Evolutionary conservation across 2,329 filamentous ascomycete genomes (phyloP).

Genomic region (Onygenales sp.): DNA sequence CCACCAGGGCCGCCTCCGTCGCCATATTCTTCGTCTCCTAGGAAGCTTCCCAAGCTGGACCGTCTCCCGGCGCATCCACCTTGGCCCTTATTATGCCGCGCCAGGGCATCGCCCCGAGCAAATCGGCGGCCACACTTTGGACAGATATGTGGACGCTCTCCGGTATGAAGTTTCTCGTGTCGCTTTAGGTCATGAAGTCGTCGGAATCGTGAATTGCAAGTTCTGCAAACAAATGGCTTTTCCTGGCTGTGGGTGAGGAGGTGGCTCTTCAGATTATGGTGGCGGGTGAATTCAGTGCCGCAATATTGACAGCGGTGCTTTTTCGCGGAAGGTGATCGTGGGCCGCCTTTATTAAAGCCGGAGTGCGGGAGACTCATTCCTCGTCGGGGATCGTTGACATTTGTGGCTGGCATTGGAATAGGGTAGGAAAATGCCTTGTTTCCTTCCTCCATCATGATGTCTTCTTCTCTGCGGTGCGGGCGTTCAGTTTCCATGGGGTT

Average conservation of each 20-base stretch:
- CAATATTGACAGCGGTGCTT: slow-evolving; percentile 97
- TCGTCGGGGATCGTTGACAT: slow-evolving; percentile 43
- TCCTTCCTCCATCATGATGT: slow-evolving; percentile 28
- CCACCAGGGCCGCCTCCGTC: slow-evolving; percentile 35
- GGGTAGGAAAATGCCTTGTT: slow-evolving; percentile 57
- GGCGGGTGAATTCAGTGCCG: slow-evolving; percentile 89
- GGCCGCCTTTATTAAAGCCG: slow-evolving; percentile 46
- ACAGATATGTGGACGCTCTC: slow-evolving; percentile 90
- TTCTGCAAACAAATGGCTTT: slow-evolving; percentile 89
- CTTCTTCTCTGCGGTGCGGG: slow-evolving; percentile 25
- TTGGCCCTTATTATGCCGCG: slow-evolving; percentile 88
- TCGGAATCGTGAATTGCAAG: slow-evolving; percentile 87
- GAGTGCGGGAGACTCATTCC: slow-evolving; percentile 51
- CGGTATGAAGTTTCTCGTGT: slow-evolving; percentile 92
- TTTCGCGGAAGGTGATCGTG: slow-evolving; percentile 66
- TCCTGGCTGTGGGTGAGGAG: slow-evolving; percentile 96
- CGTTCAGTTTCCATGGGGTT: slow-evolving; percentile 34
- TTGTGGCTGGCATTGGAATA: slow-evolving; percentile 42
- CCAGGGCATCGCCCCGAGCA: slow-evolving; percentile 86
- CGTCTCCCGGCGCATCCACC: slow-evolving; percentile 89
- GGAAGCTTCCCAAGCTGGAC: slow-evolving; percentile 75
- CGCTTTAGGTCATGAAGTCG: slow-evolving; percentile 91
- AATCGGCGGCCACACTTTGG: slow-evolving; percentile 92
- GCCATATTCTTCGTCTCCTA: slow-evolving; percentile 62
- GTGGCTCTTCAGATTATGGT: slow-evolving; percentile 96